phyloP scores from a whole-genome alignment of 2,329 filamentous ascomycete genomes.

The Neofusicoccum umdonicola region DNA sequence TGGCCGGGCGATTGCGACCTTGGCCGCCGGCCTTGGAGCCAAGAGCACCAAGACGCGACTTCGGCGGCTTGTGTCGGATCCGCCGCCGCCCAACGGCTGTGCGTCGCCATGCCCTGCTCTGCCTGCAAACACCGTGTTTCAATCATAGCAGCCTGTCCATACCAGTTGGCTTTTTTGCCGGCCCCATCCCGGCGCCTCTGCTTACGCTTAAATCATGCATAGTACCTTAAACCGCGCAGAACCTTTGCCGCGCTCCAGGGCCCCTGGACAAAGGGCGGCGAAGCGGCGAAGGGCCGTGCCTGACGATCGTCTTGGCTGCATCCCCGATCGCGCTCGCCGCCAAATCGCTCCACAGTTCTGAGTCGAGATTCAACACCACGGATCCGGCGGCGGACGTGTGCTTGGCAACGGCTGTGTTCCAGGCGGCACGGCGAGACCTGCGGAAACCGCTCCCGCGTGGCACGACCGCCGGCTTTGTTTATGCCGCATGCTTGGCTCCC shows the following conservation, averaged over 20 bases:
- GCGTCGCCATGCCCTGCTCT: neutral
- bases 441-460: slow-evolving; percentile 2
- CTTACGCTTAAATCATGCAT: slow-evolving; percentile 3
- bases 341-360: no score
- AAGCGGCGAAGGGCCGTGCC: neutral
- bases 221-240: neutral
- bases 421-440: neutral
- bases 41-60: slow-evolving; percentile 3
- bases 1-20: neutral
- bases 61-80: neutral
- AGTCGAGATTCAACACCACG: neutral
- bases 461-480: neutral
- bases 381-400: neutral
- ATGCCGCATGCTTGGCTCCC: neutral
- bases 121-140: neutral
- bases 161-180: neutral
- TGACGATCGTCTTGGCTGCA: slow-evolving; percentile 8
- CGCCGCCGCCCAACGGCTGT: neutral
- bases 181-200: neutral
- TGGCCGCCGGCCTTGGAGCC: neutral
- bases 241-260: neutral
- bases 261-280: neutral
- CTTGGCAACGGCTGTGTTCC: neutral
- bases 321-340: neutral
- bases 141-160: neutral